Conservation (phyloP, 2,329 filamentous ascomycete species). For the Alternaria triticimaculans region DNA sequence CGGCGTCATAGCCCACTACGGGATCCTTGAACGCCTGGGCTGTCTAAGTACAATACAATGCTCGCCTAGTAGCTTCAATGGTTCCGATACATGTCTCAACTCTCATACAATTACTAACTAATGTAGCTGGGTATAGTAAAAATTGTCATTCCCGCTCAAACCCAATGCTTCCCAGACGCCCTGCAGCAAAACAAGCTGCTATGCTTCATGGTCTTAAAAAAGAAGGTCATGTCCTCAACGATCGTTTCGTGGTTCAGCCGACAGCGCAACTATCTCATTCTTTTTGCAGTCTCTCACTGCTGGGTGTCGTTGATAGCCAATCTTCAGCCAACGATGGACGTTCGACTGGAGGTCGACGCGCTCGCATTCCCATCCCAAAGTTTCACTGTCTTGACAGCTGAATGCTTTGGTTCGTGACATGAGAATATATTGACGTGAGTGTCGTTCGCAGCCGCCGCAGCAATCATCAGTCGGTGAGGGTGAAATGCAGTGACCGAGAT, state of each 20-base stretch:
- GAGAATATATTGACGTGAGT: constrained; percentile 89
- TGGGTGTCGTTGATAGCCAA: not conserved
- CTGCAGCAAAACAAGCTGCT: not conserved
- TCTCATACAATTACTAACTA: constrained; percentile 6
- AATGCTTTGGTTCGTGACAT: constrained; percentile 37
- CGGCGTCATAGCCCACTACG: constrained; percentile 21
- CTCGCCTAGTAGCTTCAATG: not conserved
- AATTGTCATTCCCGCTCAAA: not conserved
- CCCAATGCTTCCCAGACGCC: constrained; percentile 6
- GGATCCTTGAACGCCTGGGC: not conserved
- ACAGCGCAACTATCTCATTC: not conserved
- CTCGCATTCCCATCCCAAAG: constrained; percentile 40
- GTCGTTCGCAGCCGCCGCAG: constrained; percentile 84
- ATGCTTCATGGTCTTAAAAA: not conserved
- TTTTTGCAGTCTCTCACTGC: not conserved
- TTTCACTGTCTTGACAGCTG: constrained; percentile 38
- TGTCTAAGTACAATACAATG: not conserved
- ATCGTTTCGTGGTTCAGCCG: not conserved
- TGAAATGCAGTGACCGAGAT: constrained; percentile 94
- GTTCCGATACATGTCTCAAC: not conserved
- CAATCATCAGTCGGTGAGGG: constrained; percentile 89
- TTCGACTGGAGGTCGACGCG: constrained; percentile 22
- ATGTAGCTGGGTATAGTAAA: constrained; percentile 15
- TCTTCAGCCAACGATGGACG: constrained; percentile 23
- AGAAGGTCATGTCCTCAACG: not conserved